Conservation (phyloP, 257 asterid species). For the Capsicum pubescens region DNA sequence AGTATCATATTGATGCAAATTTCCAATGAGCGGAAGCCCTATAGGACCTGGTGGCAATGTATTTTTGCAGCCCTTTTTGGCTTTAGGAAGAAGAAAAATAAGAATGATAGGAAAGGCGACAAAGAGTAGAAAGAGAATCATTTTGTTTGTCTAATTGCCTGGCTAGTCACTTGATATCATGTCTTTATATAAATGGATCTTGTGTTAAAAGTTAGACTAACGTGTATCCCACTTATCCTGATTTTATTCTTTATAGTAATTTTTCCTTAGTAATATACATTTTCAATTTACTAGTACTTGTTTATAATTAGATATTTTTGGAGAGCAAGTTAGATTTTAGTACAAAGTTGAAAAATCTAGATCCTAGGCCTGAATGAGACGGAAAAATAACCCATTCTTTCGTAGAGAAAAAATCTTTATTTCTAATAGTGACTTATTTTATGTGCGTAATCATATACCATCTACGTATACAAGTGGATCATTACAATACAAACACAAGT, state of each 20-base stretch:
- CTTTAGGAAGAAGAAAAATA: background rate
- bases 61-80: background rate
- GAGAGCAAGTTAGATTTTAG: background rate
- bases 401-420: too few relatives aligned
- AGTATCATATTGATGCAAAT: slow-evolving; percentile 22
- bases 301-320: background rate
- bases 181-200: background rate
- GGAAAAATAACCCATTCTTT: too few relatives aligned
- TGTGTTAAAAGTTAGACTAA: too few relatives aligned
- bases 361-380: too few relatives aligned
- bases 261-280: background rate
- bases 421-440: too few relatives aligned
- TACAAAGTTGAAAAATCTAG: too few relatives aligned
- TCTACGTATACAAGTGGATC: too few relatives aligned
- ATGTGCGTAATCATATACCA: too few relatives aligned
- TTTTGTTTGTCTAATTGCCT: background rate
- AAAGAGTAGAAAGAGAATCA: background rate
- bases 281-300: background rate
- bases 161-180: background rate
- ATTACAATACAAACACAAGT: too few relatives aligned
- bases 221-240: background rate
- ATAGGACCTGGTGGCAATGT: background rate
- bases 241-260: too few relatives aligned
- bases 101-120: background rate
- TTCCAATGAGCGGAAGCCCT: slow-evolving; percentile 15